These are phyloP conservation scores for Sporobolomyces pararoseus DNA, from an alignment of 768 basidiomycete genomes.

Conservation along the genomic window DNA sequence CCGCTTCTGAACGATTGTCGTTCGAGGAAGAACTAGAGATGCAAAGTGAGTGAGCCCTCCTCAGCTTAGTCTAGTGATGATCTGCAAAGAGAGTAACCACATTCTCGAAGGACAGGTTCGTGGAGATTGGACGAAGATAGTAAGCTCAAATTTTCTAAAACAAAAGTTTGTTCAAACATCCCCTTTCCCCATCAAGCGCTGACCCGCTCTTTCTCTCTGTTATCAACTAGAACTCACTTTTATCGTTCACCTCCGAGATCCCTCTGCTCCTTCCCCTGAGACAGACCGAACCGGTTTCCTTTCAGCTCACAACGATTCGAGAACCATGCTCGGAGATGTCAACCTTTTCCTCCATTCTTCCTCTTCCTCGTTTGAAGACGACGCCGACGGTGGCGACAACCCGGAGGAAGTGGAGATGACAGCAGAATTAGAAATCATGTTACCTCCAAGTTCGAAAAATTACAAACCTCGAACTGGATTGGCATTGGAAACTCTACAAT, in stretches of 20 bases:
- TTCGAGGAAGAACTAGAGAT: constrained; percentile 80
- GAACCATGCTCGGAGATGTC: constrained; percentile 84
- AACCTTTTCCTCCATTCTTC: constrained; percentile 71
- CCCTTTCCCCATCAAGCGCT: not conserved
- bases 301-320: constrained; percentile 47
- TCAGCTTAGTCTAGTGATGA: not conserved
- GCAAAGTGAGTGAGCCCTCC: constrained; percentile 61
- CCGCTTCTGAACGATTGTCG: constrained; percentile 77
- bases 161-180: not conserved
- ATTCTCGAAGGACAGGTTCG: constrained; percentile 56
- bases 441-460: constrained; percentile 61
- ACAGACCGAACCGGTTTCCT: constrained; percentile 23
- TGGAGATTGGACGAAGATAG: constrained; percentile 86
- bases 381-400: not conserved
- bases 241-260: constrained; percentile 65
- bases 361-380: not conserved
- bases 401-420: no score
- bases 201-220: not conserved
- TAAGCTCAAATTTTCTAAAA: constrained; percentile 49
- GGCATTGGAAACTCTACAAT: constrained; percentile 61
- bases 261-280: constrained; percentile 33
- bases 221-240: constrained; percentile 68
- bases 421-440: constrained; percentile 88
- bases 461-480: constrained; percentile 56
- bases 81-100: not conserved